phyloP scores from a whole-genome alignment of 768 basidiomycete genomes.

The Termitomyces sp. region DNA sequence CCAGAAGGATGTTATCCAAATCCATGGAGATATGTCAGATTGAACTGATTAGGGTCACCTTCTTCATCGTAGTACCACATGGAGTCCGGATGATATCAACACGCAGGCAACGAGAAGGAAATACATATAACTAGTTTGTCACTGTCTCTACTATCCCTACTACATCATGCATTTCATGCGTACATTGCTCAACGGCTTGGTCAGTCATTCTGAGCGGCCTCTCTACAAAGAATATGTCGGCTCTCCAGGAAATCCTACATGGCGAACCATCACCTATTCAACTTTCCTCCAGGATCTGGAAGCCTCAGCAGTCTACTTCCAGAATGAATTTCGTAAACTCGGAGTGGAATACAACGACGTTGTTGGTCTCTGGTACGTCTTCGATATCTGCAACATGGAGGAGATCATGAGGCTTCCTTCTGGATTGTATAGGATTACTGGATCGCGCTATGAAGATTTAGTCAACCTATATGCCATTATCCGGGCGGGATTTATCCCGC shows the following conservation, averaged over 20 bases:
- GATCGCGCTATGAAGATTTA: constrained; percentile 1
- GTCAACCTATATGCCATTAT: constrained; percentile 5
- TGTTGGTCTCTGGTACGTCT: constrained; percentile 6
- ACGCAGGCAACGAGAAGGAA: no score
- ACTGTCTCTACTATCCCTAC: neutral
- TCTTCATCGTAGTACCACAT: neutral
- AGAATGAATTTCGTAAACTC: neutral
- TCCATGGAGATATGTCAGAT: no score
- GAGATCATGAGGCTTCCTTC: neutral
- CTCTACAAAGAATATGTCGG: constrained; percentile 4
- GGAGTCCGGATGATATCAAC: neutral
- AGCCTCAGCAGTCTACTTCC: neutral
- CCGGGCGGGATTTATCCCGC: constrained; percentile 6
- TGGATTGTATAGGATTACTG: constrained; percentile 1
- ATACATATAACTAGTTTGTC: neutral
- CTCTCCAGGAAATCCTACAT: neutral
- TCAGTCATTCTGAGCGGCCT: neutral
- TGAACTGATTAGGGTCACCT: no score
- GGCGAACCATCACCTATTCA: constrained; percentile 1
- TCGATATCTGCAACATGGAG: neutral
- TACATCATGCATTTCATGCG: constrained; percentile 8
- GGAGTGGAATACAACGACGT: constrained; percentile 1
- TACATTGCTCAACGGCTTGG: constrained; percentile 2
- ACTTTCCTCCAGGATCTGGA: neutral
- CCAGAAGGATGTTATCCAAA: no score